phyloP scores from a whole-genome alignment of 768 basidiomycete genomes.

The Suillus occidentalis region DNA sequence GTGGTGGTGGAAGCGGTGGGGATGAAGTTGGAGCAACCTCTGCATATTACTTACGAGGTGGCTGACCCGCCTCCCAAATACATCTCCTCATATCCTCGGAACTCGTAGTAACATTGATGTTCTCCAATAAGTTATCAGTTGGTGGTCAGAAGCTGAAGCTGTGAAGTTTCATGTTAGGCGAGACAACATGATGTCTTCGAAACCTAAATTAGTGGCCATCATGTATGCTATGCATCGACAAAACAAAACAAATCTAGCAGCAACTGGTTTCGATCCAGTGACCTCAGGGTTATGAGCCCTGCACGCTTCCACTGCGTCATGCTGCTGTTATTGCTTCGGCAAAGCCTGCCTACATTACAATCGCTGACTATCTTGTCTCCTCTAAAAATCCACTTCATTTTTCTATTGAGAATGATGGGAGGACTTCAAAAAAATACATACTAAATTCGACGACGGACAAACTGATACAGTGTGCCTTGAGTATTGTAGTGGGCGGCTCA shows the following conservation, averaged over 20 bases:
- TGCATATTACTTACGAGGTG: not conserved
- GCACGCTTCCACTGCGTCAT: conserved; percentile 61
- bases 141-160: no score
- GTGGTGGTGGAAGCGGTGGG: not conserved
- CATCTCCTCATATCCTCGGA: not conserved
- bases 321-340: conserved; percentile 36
- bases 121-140: not conserved
- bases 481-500: no score
- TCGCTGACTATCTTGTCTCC: no score
- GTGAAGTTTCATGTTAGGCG: not conserved
- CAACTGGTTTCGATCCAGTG: conserved; percentile 67
- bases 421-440: no score
- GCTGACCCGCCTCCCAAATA: not conserved
- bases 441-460: no score
- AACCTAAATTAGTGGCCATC: no score
- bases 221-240: no score
- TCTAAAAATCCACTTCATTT: no score
- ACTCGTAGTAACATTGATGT: not conserved
- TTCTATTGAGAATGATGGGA: no score
- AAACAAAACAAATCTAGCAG: conserved; percentile 39
- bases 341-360: not conserved
- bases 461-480: no score
- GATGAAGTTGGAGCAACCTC: not conserved
- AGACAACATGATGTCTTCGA: no score
- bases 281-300: conserved; percentile 65